Evolutionary conservation across 108 stramenopile genomes (phyloP), one percentile per base, ranked within the genome.

Genomic region (Poteriospumella lacustris): DNA sequence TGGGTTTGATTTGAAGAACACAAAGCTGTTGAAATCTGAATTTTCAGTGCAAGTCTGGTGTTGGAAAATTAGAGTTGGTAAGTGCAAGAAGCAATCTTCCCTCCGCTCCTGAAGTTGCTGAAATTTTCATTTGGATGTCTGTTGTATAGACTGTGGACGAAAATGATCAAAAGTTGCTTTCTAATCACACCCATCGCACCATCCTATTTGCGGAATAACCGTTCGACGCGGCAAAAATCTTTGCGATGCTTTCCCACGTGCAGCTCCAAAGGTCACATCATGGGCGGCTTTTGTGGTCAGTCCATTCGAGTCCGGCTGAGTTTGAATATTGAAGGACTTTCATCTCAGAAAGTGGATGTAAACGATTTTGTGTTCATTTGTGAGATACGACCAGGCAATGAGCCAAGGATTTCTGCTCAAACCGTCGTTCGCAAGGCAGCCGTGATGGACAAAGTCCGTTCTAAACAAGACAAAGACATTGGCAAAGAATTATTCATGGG

Each of bases 171-270:
- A 19, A 34, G 33, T 5, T 64, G 31, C 36, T 31, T 31, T 24
- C 36, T 64, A 34, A 24, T 12, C 3, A 64, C 60, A 3, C 60
- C 60, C 9, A 64, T 64, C 31, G 29, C 15, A 34, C 9, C 12
- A 19, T 34, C 33, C 24, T 64, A 64, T 64, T 24, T 64, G 28
- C 60, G 60, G 9, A 64, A 64, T 34, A 64, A 64, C 36, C 3
- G 60, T 3, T 64, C 60, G 36, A 64, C 60, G 9, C 3, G 60
- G 9, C 60, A 64, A 34, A 64, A 64, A 24, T 64, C 60, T 5
- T 33, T 64, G 9, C 60, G 60, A 12, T 64, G 60, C 31, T 64
- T 31, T 64, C 60, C 60, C 9, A 5, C 60, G 31, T 64, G 60
- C 24, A 34, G 36, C 36, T 34, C 60, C 5, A 26, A 34, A 31